Percentiles rank a stretch among this genome's conserved stretches.
phyloP scores from a whole-genome alignment of 495 filamentous ascomycete genomes.

The Penicillium paradoxum region DNA sequence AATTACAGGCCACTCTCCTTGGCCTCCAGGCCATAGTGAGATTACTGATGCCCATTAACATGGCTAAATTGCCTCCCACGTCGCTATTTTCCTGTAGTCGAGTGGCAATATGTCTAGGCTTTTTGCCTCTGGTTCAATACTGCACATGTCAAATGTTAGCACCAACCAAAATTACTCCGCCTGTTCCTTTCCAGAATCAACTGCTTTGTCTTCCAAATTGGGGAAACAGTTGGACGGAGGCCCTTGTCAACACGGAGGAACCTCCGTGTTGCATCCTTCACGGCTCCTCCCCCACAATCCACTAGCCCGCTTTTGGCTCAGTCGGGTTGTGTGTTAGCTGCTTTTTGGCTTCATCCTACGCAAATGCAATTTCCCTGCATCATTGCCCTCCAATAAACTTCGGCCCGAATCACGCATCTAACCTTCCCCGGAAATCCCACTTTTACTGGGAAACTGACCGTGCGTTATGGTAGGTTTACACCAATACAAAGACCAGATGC shows the following conservation, averaged over 20 bases:
- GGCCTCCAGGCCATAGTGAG: too few relatives aligned
- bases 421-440: not conserved
- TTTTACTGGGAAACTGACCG: not conserved
- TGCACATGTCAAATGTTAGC: not conserved
- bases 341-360: not conserved
- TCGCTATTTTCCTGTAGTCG: not conserved
- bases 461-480: not conserved
- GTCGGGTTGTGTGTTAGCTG: not conserved
- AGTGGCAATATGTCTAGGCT: not conserved
- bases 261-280: slow-evolving; percentile 23
- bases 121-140: not conserved
- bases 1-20: not conserved
- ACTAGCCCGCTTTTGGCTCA: slow-evolving; percentile 8
- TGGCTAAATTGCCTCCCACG: not conserved
- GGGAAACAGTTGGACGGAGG: not conserved
- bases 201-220: not conserved
- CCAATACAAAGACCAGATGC: not conserved
- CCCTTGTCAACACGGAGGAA: slow-evolving; percentile 16
- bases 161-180: not conserved
- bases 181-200: not conserved
- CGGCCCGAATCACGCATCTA: not conserved
- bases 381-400: not conserved
- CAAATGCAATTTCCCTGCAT: not conserved
- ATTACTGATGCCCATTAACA: too few relatives aligned
- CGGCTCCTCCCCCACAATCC: slow-evolving; percentile 23